Evolutionary conservation across 495 filamentous ascomycete species (phyloP).

Genomic region (Ascodesmis nigricans): DNA sequence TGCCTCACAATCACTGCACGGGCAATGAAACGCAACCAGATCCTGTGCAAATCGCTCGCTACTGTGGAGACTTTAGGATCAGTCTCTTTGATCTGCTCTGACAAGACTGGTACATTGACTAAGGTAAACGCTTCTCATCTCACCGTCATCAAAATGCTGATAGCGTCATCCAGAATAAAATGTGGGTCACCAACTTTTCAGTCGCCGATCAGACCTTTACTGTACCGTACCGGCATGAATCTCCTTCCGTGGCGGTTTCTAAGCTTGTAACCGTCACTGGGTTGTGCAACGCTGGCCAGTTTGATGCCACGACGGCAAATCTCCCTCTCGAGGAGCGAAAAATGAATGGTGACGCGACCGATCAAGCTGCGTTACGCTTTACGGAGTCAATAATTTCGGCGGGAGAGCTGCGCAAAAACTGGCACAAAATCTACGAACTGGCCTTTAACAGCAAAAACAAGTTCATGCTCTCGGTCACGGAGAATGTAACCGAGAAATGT

Average conservation of each 20-base stretch:
- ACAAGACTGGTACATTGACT: conserved; percentile 49
- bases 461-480: conserved; percentile 33
- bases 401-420: conserved; percentile 28
- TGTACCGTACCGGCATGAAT: conserved; percentile 22
- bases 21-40: conserved; percentile 39
- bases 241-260: conserved; percentile 22
- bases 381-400: conserved; percentile 35
- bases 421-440: conserved; percentile 39
- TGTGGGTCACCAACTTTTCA: conserved; percentile 35
- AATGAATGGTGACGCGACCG: conserved; percentile 51
- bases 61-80: conserved; percentile 49
- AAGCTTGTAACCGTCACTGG: conserved; percentile 31
- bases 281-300: conserved; percentile 49
- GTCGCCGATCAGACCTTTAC: conserved; percentile 23
- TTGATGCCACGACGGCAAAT: conserved; percentile 36
- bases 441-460: conserved; percentile 66
- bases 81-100: conserved; percentile 44
- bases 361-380: conserved; percentile 45
- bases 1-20: conserved; percentile 38
- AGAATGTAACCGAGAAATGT: neutral
- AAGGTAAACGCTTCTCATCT: conserved; percentile 23
- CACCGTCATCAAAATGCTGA: neutral
- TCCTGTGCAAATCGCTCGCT: conserved; percentile 42
- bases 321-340: conserved; percentile 32
- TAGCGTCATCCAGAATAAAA: conserved; percentile 29